Conservation (phyloP, 1,284 basidiomycete genomes). For the Paramarasmius palmivorus region DNA sequence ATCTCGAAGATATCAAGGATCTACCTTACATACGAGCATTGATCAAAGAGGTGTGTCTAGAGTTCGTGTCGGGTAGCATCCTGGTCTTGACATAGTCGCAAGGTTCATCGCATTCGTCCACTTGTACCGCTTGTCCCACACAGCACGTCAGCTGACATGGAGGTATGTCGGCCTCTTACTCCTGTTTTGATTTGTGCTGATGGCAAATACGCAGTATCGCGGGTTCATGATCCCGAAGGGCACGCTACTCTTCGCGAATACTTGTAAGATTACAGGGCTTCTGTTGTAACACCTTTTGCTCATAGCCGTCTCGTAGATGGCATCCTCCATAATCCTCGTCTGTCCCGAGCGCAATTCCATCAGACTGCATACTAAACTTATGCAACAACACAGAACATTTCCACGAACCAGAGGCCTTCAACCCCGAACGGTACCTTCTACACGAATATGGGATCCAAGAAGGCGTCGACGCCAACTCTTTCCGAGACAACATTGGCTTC, state of each 20-base stretch:
- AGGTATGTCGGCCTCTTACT: slow-evolving; percentile 7
- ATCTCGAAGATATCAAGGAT: slow-evolving; percentile 22
- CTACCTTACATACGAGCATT: slow-evolving; percentile 30
- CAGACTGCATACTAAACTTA: background rate
- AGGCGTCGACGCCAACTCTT: slow-evolving; percentile 13
- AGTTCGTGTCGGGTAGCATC: no score
- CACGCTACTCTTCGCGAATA: slow-evolving; percentile 18
- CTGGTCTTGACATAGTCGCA: background rate
- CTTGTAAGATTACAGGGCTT: slow-evolving; percentile 9
- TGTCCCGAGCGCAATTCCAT: slow-evolving; percentile 13
- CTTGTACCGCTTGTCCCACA: slow-evolving; percentile 19
- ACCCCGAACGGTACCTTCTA: slow-evolving; percentile 18
- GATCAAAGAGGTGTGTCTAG: slow-evolving; percentile 22
- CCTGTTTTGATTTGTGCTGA: background rate
- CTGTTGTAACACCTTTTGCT: background rate
- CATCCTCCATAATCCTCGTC: slow-evolving; percentile 20
- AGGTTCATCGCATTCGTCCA: slow-evolving; percentile 25
- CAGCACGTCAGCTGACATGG: slow-evolving; percentile 7
- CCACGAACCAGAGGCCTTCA: slow-evolving; percentile 21
- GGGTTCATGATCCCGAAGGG: slow-evolving; percentile 19
- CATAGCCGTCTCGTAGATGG: slow-evolving; percentile 14
- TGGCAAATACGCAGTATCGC: slow-evolving; percentile 9
- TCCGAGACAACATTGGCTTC: slow-evolving; percentile 15
- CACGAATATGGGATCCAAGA: slow-evolving; percentile 17
- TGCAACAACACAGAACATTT: slow-evolving; percentile 14